These are phyloP conservation scores for Phytophthora cactorum DNA, from an alignment of 352 stramenopile species.

Conservation along the genomic window DNA sequence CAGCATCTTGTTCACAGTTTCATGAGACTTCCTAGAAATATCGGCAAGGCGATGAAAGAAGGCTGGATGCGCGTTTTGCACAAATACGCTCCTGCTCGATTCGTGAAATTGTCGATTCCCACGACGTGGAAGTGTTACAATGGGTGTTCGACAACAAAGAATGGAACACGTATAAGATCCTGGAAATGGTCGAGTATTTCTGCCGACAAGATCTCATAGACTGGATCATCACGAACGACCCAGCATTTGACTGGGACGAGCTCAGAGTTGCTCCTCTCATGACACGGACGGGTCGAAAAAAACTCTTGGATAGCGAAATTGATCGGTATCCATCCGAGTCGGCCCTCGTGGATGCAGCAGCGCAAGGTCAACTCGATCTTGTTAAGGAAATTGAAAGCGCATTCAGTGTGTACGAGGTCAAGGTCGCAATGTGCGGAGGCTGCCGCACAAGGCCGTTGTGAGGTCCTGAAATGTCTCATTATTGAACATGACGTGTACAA, in stretches of 20 bases:
- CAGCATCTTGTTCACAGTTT: background rate
- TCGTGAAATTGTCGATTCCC: background rate
- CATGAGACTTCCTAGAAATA: background rate
- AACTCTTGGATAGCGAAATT: background rate
- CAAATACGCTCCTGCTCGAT: background rate
- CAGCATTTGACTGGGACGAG: background rate
- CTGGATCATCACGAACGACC: background rate
- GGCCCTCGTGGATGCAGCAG: background rate
- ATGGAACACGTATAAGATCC: background rate
- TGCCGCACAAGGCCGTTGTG: background rate
- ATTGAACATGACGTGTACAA: background rate
- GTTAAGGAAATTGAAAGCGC: background rate
- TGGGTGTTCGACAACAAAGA: background rate
- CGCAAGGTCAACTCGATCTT: background rate
- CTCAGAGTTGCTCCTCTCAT: background rate
- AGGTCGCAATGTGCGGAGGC: background rate
- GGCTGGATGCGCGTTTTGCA: background rate
- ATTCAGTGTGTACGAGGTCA: background rate
- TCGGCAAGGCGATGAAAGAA: background rate
- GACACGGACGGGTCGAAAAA: background rate
- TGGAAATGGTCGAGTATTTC: background rate
- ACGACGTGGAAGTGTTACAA: background rate
- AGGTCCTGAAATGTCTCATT: background rate
- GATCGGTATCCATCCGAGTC: background rate
- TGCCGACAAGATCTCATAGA: background rate